A percentile compares a stretch with the other conserved stretches of the same genome.
These are phyloP conservation scores for Tympanopsis confertula DNA, from an alignment of 2,329 filamentous ascomycete genomes.

Conservation along the genomic window DNA sequence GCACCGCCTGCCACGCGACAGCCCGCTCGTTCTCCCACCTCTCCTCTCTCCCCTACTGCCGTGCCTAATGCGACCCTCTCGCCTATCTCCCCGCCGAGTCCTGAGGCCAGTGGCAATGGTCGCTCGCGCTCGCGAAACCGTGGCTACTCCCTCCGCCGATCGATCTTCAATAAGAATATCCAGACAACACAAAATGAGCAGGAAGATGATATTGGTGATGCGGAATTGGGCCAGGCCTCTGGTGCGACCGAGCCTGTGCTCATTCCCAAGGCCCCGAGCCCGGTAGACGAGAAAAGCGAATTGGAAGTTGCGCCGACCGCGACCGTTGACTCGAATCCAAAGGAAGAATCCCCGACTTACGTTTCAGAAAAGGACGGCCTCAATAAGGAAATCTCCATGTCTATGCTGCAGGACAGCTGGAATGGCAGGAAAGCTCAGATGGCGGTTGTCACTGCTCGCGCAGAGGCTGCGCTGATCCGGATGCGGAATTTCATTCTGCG, in stretches of 20 bases:
- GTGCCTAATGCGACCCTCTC: not conserved
- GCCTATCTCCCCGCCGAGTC: not conserved
- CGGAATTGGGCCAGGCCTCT: not conserved
- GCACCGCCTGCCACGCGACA: not conserved
- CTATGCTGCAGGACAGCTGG: not conserved
- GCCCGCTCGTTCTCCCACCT: not conserved
- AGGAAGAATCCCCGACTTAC: not conserved
- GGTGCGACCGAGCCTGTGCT: not conserved
- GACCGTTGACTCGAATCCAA: not conserved
- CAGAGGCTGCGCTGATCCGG: not conserved
- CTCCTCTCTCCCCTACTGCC: not conserved
- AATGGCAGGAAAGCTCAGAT: not conserved
- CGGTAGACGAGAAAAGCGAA: not conserved
- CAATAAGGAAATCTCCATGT: not conserved
- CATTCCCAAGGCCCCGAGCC: not conserved
- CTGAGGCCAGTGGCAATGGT: not conserved
- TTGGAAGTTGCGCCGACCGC: not conserved
- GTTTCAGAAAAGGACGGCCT: not conserved
- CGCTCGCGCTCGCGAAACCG: not conserved
- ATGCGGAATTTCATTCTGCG: conserved; percentile 40
- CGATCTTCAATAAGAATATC: not conserved
- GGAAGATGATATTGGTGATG: not conserved
- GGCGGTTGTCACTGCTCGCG: not conserved
- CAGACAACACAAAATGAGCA: too few species aligned
- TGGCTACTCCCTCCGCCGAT: not conserved